Evolutionary conservation across 345 rosid species (phyloP), one percentile per base, ranked within the genome.

Genomic region (Leavenworthia alabamica): DNA sequence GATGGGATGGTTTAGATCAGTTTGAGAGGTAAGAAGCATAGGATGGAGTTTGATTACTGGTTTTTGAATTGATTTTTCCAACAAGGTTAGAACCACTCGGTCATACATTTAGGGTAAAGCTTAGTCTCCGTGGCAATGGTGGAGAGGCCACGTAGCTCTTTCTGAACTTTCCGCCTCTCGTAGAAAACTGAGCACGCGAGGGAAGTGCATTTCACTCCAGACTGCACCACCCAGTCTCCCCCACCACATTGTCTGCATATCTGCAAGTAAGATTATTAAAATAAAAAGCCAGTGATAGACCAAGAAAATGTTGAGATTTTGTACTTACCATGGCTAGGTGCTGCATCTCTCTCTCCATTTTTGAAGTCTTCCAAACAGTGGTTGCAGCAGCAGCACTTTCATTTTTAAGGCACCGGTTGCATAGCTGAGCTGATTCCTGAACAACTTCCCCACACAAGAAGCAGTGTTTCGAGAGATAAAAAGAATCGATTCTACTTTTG

Each of bases 171-270:
- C 42, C 81, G 74, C 60, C 99, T 82, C 81, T 89, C 97, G 7
- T 80, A 92, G 72, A 92, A 86, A 16, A 92, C 97, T 0, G 94
- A 78, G 75, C 99, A 92, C 7, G 96, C 94, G 0, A 89, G 93
- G 0, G 96, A 89, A 24, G 70, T 79, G 77, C 99, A 92, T 67
- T 86, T 92, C 56, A 92, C 82, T 53, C 98, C 99, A 6, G 78
- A 72, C 46, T 89, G 89, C 73, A 88, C 62, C 29, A 91, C 56
- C 98, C 98, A 91, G 73, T 88, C 96, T 20, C 95, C 98, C 2
- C 98, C 98, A 46, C 98, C 96, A 76, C 98, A 91, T 8, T 91
- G 88, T 52, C 86, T 67, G 64, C 98, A 91, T 65, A 91, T 84
- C 98, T 88, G 78, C 85, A 82, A n/a, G 15, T 14, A 48, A 4